Evolutionary conservation across 176 grass and related monocot genomes (phyloP).

Genomic region (Carex parvula): DNA sequence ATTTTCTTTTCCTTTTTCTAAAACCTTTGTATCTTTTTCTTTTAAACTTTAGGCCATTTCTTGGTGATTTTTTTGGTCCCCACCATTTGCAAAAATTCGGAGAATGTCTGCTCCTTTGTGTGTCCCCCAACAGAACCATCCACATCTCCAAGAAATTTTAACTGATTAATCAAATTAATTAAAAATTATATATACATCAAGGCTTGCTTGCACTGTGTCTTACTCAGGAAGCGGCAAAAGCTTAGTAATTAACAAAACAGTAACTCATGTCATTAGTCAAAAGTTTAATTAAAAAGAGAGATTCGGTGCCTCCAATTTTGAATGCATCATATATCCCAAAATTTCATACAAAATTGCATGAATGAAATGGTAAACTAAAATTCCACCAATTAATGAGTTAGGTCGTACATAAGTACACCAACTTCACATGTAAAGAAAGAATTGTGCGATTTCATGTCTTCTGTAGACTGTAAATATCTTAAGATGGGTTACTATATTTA

Average conservation of each 20-base stretch:
- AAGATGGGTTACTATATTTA: too few relatives aligned
- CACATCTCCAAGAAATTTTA: not conserved
- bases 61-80: constrained; percentile 24
- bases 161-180: not conserved
- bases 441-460: not conserved
- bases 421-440: not conserved
- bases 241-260: not conserved
- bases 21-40: not conserved
- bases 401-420: not conserved
- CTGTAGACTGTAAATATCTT: not conserved
- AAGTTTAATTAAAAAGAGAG: not conserved
- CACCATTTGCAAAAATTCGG: constrained; percentile 29
- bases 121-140: not conserved
- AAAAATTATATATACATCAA: not conserved
- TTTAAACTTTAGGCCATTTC: constrained; percentile 26
- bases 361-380: not conserved
- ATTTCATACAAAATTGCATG: not conserved
- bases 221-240: not conserved
- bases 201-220: not conserved
- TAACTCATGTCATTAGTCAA: not conserved
- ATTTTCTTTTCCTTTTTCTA: constrained; percentile 22
- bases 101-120: constrained; percentile 31
- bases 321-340: not conserved
- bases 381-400: not conserved
- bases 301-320: not conserved